A percentile compares a stretch with the other conserved stretches of the same genome.
phyloP scores from a whole-genome alignment of 75 land plant species.

The Chamaecyparis obtusa region DNA sequence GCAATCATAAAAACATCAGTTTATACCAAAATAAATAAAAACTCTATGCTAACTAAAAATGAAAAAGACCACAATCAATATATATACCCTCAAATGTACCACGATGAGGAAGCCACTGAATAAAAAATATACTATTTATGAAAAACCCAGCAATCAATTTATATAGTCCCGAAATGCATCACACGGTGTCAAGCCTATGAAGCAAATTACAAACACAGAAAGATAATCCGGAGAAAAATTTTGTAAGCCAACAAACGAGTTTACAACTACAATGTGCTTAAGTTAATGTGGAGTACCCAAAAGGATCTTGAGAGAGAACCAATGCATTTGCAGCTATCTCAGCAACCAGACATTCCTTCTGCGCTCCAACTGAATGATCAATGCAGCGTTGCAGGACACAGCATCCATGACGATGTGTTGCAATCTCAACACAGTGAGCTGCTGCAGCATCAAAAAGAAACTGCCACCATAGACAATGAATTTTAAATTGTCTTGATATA shows the following conservation, averaged over 20 bases:
- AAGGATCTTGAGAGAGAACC: conserved; percentile 54
- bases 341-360: conserved; percentile 30
- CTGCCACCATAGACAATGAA: conserved; percentile 31
- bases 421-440: conserved; percentile 55
- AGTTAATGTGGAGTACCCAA: conserved; percentile 41
- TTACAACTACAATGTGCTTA: background rate
- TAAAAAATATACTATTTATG: background rate
- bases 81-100: background rate
- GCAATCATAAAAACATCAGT: background rate
- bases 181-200: background rate
- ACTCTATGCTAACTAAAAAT: background rate
- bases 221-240: background rate
- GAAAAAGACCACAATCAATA: background rate
- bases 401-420: conserved; percentile 60
- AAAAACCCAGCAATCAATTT: background rate
- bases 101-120: background rate
- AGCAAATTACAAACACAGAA: background rate
- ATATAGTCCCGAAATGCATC: background rate
- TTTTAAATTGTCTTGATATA: background rate
- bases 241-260: background rate
- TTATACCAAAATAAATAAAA: background rate
- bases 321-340: conserved; percentile 51
- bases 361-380: conserved; percentile 23
- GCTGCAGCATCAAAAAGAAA: conserved; percentile 53
- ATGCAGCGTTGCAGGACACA: conserved; percentile 59